A percentile compares a stretch with the other conserved stretches of the same genome.
These are phyloP conservation scores for Pythium myriotylum DNA, from an alignment of 352 stramenopile genomes.

Conservation along the genomic window DNA sequence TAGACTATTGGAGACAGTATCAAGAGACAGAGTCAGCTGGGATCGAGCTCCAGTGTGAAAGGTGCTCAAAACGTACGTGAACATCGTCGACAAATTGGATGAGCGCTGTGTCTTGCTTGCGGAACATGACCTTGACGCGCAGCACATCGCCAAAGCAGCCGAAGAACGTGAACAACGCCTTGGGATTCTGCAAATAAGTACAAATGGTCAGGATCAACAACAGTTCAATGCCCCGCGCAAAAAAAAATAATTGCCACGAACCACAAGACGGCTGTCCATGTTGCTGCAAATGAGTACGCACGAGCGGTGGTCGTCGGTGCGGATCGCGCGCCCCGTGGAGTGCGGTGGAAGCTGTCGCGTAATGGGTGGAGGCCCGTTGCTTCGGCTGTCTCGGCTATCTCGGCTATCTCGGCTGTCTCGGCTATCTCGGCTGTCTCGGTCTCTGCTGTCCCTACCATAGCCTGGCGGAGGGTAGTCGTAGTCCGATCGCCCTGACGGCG, in stretches of 20 bases:
- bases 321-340: conserved; percentile 62
- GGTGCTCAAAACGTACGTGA: too few relatives aligned
- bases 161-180: conserved; percentile 81
- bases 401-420: too few relatives aligned
- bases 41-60: too few relatives aligned
- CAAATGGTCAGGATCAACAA: too few relatives aligned
- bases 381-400: too few relatives aligned
- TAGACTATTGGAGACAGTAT: conserved; percentile 44
- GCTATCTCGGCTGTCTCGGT: conserved; percentile 1
- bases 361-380: neutral
- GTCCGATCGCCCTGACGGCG: neutral
- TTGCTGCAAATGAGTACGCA: conserved; percentile 84
- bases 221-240: too few relatives aligned
- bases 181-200: conserved; percentile 61
- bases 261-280: conserved; percentile 67
- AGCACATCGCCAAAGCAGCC: conserved; percentile 84
- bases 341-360: conserved; percentile 44
- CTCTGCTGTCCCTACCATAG: neutral
- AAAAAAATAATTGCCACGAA: too few relatives aligned
- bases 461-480: conserved; percentile 25
- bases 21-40: too few relatives aligned
- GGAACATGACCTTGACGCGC: conserved; percentile 88
- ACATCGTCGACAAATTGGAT: conserved; percentile 80
- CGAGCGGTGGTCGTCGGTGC: conserved; percentile 58
- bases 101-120: conserved; percentile 79